Evolutionary conservation across 208 protist species (phyloP).

Genomic region (Crithidia brevicula): DNA sequence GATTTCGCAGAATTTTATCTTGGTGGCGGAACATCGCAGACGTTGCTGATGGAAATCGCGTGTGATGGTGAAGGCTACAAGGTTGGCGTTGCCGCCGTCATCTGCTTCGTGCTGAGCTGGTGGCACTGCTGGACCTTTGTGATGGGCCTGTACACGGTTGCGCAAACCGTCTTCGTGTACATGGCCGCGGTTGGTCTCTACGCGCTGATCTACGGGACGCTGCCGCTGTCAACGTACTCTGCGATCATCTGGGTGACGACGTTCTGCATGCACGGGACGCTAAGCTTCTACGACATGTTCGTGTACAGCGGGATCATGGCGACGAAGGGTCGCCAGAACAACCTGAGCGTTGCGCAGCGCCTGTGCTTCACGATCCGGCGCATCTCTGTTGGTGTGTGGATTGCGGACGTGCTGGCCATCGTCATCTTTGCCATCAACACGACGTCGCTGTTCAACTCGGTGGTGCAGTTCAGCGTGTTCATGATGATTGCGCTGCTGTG

Average conservation of each 20-base stretch:
- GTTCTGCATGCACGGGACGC: conserved; percentile 60
- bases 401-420: conserved; percentile 54
- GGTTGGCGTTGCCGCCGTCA: conserved; percentile 41
- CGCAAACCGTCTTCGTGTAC: conserved; percentile 45
- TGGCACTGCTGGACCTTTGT: conserved; percentile 45
- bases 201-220: conserved; percentile 35
- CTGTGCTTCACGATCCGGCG: conserved; percentile 58
- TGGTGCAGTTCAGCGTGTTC: conserved; percentile 59
- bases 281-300: conserved; percentile 75
- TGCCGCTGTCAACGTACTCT: conserved; percentile 50
- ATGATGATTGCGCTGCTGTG: conserved; percentile 62
- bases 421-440: conserved; percentile 64
- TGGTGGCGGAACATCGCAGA: conserved; percentile 45
- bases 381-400: conserved; percentile 41
- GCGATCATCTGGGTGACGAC: conserved; percentile 58
- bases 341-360: conserved; percentile 66
- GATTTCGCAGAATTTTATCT: conserved; percentile 29
- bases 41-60: conserved; percentile 23
- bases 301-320: conserved; percentile 60
- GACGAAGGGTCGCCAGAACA: conserved; percentile 63
- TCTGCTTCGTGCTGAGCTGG: conserved; percentile 41
- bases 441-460: conserved; percentile 47
- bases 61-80: conserved; percentile 41
- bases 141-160: conserved; percentile 41
- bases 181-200: conserved; percentile 46